A percentile compares a stretch with the other conserved stretches of the same genome.
Conservation (phyloP, 257 asterid genomes). For the Perilla frutescens region DNA sequence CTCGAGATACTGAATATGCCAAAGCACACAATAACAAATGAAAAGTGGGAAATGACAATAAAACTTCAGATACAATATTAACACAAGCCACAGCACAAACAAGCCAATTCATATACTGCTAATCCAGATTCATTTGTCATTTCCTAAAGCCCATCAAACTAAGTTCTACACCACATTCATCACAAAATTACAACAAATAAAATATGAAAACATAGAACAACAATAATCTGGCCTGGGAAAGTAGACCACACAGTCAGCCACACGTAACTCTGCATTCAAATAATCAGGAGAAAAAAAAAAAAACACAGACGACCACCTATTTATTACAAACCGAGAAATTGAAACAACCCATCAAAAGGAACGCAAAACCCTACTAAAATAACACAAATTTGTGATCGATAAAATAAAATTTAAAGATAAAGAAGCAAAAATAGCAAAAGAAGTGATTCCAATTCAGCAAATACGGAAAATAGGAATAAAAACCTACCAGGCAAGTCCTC, state of each 20-base stretch:
- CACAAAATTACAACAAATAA: neutral
- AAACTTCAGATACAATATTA: neutral
- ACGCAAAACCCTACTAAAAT: neutral
- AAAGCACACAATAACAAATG: neutral
- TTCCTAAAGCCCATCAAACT: neutral
- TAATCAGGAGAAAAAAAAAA: neutral
- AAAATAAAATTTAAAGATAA: neutral
- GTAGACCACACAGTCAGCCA: neutral
- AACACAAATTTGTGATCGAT: neutral
- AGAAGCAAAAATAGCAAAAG: neutral
- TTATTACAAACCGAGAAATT: conserved; percentile 1
- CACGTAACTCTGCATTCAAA: neutral
- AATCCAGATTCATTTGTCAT: neutral
- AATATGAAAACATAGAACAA: neutral
- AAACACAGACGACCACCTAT: neutral
- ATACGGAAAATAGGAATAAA: neutral
- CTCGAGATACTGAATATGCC: neutral
- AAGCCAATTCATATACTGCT: conserved; percentile 2
- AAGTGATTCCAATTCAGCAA: neutral
- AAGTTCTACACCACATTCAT: neutral
- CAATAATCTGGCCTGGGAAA: neutral
- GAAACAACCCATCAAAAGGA: neutral
- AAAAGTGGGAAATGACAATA: conserved; percentile 3
- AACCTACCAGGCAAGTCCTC: conserved; percentile 82
- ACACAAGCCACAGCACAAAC: neutral